Percentiles rank a stretch among this genome's conserved stretches.
phyloP scores from a whole-genome alignment of 2,329 filamentous ascomycete species.

The Fusarium sambucinum region DNA sequence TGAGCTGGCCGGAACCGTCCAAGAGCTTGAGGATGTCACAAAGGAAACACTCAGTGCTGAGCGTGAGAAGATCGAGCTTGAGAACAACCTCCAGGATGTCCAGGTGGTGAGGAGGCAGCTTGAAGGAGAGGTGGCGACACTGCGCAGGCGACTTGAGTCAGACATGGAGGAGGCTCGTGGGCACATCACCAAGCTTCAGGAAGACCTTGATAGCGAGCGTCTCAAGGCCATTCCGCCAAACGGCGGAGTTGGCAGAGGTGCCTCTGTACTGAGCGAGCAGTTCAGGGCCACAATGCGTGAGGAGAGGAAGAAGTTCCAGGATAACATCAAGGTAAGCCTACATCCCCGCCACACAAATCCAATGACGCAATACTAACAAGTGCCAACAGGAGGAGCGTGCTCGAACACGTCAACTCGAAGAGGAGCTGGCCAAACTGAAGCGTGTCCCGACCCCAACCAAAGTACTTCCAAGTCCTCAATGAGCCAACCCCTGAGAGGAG shows the following conservation, averaged over 20 bases:
- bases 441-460: constrained; percentile 58
- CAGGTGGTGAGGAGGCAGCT: constrained; percentile 34
- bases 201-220: constrained; percentile 64
- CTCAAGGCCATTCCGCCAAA: constrained; percentile 57
- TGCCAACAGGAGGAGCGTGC: constrained; percentile 62
- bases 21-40: constrained; percentile 66
- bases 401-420: constrained; percentile 62
- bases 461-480: constrained; percentile 58
- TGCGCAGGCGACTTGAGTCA: constrained; percentile 55
- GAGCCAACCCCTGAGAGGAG: constrained; percentile 3
- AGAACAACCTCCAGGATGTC: constrained; percentile 54
- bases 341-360: neutral
- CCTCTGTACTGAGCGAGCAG: constrained; percentile 67
- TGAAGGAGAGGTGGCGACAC: constrained; percentile 43
- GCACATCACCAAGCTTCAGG: constrained; percentile 58
- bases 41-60: constrained; percentile 64
- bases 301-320: constrained; percentile 68
- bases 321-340: constrained; percentile 63
- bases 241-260: constrained; percentile 56
- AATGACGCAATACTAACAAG: constrained; percentile 46
- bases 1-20: constrained; percentile 63
- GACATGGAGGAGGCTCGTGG: constrained; percentile 56
- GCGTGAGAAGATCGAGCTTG: constrained; percentile 60
- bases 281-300: constrained; percentile 68
- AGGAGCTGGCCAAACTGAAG: constrained; percentile 61